Evolutionary conservation across 192 early-diverging fungal genomes (phyloP), one percentile per base, ranked within the genome.

Genomic region (Podila epigama): DNA sequence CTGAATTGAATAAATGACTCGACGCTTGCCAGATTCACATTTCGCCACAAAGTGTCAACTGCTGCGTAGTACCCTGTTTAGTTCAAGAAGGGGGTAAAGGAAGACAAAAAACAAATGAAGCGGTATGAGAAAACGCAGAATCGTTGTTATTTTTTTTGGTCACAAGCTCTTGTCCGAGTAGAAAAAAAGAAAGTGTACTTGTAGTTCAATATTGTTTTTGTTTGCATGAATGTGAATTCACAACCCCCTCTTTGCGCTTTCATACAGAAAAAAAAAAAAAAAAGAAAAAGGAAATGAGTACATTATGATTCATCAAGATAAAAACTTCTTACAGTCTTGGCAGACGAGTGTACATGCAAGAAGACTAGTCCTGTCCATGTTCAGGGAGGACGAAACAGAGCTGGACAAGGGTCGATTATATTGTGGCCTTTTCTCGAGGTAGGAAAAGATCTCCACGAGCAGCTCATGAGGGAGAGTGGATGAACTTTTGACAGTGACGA

Each of bases 1-100:
- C 65, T 57, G 36, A 77, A 68, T 29, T 77, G 53, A n/a, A 77
- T 66, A 41, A 67, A 77, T 11, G 72, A 68, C 28, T 77, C 65
- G 1, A 77, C 55, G 35, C 60, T 63, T 31, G 62, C 65, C 18
- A 68, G 42, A 48, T 77, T 60, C 28, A 77, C 60, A 9, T 77
- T 56, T 27, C 72, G 20, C 72, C 72, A 77, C 15, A 77, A 42
- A 36, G 72, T 77, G 20, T 77, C 72, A 7, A 77, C 66, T 22
- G 72, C 72, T 27, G 72, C 65, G 40, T 68, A 68, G 33, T 77
- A 77, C 72, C 72, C 72, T 77, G 60, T 3, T 29, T 2, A n/a
- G n/a, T n/a, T 29, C 2, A 32, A 28, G 10, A 15, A 4, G 4
- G 48, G 35, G 5, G 12, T 25, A 28, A 16, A 22, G 3, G 20